These are phyloP conservation scores for Chaetomiaceae sp. DNA, from an alignment of 2,329 filamentous ascomycete genomes.

Conservation along the genomic window DNA sequence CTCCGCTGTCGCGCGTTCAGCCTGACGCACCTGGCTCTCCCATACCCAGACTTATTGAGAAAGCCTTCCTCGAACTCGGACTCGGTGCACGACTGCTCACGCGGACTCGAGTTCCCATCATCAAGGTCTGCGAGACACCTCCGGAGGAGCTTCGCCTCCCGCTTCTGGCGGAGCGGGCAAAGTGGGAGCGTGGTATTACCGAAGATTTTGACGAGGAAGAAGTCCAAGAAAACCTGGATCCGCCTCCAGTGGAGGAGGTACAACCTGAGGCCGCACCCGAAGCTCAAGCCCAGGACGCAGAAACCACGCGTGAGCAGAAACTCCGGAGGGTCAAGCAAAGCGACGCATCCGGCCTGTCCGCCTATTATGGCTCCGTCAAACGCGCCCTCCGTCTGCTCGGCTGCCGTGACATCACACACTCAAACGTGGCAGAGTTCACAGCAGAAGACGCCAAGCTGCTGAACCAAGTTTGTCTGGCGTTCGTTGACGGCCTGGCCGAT, in stretches of 20 bases:
- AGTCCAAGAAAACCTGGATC: constrained; percentile 15
- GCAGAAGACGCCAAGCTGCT: constrained; percentile 42
- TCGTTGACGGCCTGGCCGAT: constrained; percentile 49
- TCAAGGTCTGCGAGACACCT: constrained; percentile 76
- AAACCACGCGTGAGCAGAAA: constrained; percentile 2
- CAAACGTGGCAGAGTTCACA: constrained; percentile 39
- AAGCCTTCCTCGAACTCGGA: constrained; percentile 62
- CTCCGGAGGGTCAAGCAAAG: constrained; percentile 16
- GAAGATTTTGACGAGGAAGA: constrained; percentile 28
- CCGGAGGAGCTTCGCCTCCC: constrained; percentile 52
- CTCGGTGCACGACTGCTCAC: constrained; percentile 72
- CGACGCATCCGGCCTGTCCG: constrained; percentile 30
- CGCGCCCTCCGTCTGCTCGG: constrained; percentile 43
- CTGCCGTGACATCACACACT: constrained; percentile 44
- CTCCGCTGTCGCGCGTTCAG: constrained; percentile 50
- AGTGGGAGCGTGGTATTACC: constrained; percentile 59
- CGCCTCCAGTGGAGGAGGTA: constrained; percentile 3
- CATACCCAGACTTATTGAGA: constrained; percentile 70
- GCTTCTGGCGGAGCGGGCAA: constrained; percentile 58
- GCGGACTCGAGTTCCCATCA: constrained; percentile 75
- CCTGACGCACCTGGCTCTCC: constrained; percentile 50
- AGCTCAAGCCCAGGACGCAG: constrained; percentile 1
- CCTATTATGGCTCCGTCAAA: constrained; percentile 45
- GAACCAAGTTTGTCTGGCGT: constrained; percentile 46
- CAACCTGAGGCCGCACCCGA: neutral